Evolutionary conservation across 192 early-diverging fungal species (phyloP), one percentile per base, ranked within the genome.

Genomic region (Rhizophagus prolifer): DNA sequence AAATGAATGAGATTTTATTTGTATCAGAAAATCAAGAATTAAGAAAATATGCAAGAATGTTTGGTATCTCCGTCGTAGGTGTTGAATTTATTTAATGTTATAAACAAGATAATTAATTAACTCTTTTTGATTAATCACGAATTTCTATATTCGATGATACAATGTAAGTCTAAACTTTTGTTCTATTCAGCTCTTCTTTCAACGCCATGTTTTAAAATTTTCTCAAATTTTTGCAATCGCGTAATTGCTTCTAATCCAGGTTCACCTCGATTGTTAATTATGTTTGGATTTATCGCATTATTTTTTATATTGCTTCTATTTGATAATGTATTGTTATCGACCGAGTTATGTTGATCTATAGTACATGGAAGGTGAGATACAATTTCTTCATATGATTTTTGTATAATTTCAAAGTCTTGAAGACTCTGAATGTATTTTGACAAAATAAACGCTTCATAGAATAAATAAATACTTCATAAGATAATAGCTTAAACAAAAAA

Each of bases 1-100:
- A 82, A 67, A 31, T 80, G 76, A 26, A 78, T 68, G 28, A 79
- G 28, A 73, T 89, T 10, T 63, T 86, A 9, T 63, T 89, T 26
- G 81, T 88, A 58, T 86, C 88, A 0, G 86, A 89, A 62, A 83
- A 89, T 70, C 77, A 80, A 25, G 74, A 85, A 28, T 72, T 87
- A 58, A 70, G 65, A 2, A 82, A 84, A 69, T 88, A 83, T 82
- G 85, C 86, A 13, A 77, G 80, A 23, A 77, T 82, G 76, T 89
- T 89, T 81, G 75, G 83, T 13, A 76, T 85, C 5, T 78, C 83
- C 19, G 72, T 74, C 64, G 68, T 70, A 46, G 68, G 25, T 23
- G 68, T 70, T 70, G 68, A 23, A 50, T 26, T 46, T 47, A 46
- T 70, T 70, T 70, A 70, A 47, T 28, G 19, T 23, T 60, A 28